These are phyloP conservation scores for Fomitopsis serialis DNA, from an alignment of 768 basidiomycete genomes.

Conservation along the genomic window DNA sequence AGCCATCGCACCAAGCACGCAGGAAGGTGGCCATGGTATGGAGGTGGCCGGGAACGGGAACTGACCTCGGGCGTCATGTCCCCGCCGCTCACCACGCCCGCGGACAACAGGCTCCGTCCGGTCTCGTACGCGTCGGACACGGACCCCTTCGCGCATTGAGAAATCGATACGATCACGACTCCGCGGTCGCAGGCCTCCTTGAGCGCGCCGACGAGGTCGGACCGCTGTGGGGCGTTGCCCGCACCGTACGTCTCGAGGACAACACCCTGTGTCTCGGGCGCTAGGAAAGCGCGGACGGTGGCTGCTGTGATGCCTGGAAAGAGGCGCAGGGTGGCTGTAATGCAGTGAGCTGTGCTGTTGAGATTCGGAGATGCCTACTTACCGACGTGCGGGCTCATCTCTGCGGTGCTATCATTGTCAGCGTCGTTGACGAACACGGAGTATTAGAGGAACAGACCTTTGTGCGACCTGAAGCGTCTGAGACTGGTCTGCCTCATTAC, in stretches of 20 bases:
- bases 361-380: constrained; percentile 18
- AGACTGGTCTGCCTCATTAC: constrained; percentile 80
- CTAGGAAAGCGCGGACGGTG: constrained; percentile 72
- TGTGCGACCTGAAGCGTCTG: constrained; percentile 76
- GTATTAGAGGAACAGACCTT: constrained; percentile 37
- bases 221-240: constrained; percentile 84
- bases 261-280: constrained; percentile 70
- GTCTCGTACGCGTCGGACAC: constrained; percentile 85
- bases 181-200: constrained; percentile 80
- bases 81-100: constrained; percentile 78
- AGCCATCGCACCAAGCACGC: too few relatives aligned
- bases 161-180: constrained; percentile 85
- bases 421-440: not conserved
- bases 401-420: constrained; percentile 29
- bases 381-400: constrained; percentile 81
- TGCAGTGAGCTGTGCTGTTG: constrained; percentile 9
- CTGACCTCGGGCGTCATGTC: constrained; percentile 95
- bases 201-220: constrained; percentile 70
- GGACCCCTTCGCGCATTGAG: constrained; percentile 83
- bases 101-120: constrained; percentile 59
- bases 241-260: constrained; percentile 91
- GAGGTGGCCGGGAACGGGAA: not conserved
- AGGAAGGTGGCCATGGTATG: not conserved
- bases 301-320: constrained; percentile 82
- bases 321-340: constrained; percentile 70